phyloP scores from a whole-genome alignment of 176 grass and related monocot species.

The Saccharum spontaneum region DNA sequence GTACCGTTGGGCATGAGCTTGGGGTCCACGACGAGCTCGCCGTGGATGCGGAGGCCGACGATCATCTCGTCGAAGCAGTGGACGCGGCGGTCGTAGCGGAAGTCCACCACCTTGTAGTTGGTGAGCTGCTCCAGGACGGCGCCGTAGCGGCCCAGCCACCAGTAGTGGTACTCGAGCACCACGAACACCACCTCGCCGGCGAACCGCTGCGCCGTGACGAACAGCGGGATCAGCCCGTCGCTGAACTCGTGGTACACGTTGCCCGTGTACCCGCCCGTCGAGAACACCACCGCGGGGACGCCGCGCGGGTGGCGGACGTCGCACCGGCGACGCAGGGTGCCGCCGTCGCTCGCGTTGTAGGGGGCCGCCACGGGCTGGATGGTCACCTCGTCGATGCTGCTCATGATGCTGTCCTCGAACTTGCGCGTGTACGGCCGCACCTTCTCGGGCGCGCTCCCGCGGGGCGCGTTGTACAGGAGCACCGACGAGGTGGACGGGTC shows the following conservation, averaged over 20 bases:
- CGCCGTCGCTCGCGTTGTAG: not conserved
- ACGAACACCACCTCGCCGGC: constrained; percentile 86
- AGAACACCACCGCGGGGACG: constrained; percentile 84
- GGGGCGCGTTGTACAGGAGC: constrained; percentile 52
- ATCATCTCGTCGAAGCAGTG: constrained; percentile 97
- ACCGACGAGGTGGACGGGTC: constrained; percentile 70
- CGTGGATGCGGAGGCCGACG: constrained; percentile 86
- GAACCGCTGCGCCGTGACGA: constrained; percentile 84
- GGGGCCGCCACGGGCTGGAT: constrained; percentile 27
- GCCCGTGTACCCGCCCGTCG: constrained; percentile 95
- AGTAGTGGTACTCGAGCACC: constrained; percentile 79
- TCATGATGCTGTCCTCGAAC: constrained; percentile 79
- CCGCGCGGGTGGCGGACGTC: constrained; percentile 62
- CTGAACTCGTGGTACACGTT: constrained; percentile 99
- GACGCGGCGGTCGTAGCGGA: constrained; percentile 70
- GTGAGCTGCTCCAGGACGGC: constrained; percentile 70
- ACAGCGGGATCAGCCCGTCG: constrained; percentile 92
- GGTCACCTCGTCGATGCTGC: constrained; percentile 70
- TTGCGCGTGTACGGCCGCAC: constrained; percentile 92
- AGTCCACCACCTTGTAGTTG: constrained; percentile 84
- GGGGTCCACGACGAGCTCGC: constrained; percentile 88
- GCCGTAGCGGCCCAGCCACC: constrained; percentile 85
- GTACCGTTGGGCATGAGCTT: constrained; percentile 83
- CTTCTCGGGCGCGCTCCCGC: constrained; percentile 51
- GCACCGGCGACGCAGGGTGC: constrained; percentile 39